These are phyloP conservation scores for Chrysochromulina tobinii DNA, from an alignment of 78 protist species.

Conservation along the genomic window DNA sequence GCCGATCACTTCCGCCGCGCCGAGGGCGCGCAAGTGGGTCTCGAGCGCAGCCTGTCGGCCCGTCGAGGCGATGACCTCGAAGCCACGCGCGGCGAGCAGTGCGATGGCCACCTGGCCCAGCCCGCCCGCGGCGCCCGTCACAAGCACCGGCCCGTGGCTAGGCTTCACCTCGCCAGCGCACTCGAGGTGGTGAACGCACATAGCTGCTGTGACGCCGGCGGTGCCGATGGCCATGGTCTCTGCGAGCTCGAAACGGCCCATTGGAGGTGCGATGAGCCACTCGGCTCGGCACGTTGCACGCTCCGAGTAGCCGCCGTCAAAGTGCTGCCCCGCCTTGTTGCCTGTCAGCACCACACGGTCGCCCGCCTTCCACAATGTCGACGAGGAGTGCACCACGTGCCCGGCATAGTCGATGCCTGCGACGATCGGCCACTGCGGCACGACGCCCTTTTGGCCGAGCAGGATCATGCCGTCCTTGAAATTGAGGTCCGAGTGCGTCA, in stretches of 20 bases:
- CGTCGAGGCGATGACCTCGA: no score
- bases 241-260: neutral
- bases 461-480: constrained; percentile 28
- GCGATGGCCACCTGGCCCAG: no score
- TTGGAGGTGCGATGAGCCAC: neutral
- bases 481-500: constrained; percentile 3
- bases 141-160: no score
- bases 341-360: constrained; percentile 31
- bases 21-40: no score
- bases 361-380: neutral
- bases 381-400: neutral
- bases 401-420: constrained; percentile 35
- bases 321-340: constrained; percentile 34
- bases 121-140: no score
- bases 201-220: no score
- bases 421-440: neutral
- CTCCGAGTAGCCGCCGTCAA: constrained; percentile 34
- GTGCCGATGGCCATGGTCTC: no score
- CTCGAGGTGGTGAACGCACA: no score
- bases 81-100: no score
- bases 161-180: no score
- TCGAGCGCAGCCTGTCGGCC: no score
- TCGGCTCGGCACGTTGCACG: neutral
- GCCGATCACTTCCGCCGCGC: no score
- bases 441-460: constrained; percentile 21